Evolutionary conservation across 2,329 filamentous ascomycete genomes (phyloP).

Genomic region (Parascedosporium putredinis): DNA sequence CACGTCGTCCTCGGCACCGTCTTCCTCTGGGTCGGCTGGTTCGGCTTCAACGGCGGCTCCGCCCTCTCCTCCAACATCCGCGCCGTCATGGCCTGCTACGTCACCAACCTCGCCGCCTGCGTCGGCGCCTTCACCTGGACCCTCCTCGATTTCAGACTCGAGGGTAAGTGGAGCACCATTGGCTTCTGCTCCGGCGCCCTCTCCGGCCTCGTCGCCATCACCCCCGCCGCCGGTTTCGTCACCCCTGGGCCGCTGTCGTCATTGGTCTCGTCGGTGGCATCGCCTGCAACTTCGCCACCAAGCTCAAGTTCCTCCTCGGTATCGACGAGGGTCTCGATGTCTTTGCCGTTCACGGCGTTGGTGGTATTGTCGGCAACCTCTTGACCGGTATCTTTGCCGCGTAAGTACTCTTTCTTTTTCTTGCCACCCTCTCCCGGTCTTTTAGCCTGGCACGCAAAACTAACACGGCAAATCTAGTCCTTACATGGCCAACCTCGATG

Average conservation of each 20-base stretch:
- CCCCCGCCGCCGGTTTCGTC: conserved; percentile 72
- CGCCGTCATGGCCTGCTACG: conserved; percentile 79
- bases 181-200: conserved; percentile 88
- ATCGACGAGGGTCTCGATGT: conserved; percentile 85
- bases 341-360: conserved; percentile 80
- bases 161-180: conserved; percentile 87
- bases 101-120: conserved; percentile 78
- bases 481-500: conserved; percentile 66
- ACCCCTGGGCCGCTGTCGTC: conserved; percentile 52
- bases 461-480: conserved; percentile 30
- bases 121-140: conserved; percentile 77
- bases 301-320: conserved; percentile 63
- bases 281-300: conserved; percentile 76
- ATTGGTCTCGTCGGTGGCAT: conserved; percentile 51
- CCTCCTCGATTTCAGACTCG: conserved; percentile 79
- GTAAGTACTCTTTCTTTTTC: conserved; percentile 27
- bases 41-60: conserved; percentile 87
- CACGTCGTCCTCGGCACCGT: conserved; percentile 64
- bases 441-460: too few relatives aligned
- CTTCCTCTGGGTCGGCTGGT: conserved; percentile 89
- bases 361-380: conserved; percentile 71
- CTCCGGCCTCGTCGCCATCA: conserved; percentile 78
- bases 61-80: conserved; percentile 75
- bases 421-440: too few relatives aligned
- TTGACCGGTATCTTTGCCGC: conserved; percentile 70